phyloP scores from a whole-genome alignment of 805 yeast genomes.

The Spencermartinsiella europaea region DNA sequence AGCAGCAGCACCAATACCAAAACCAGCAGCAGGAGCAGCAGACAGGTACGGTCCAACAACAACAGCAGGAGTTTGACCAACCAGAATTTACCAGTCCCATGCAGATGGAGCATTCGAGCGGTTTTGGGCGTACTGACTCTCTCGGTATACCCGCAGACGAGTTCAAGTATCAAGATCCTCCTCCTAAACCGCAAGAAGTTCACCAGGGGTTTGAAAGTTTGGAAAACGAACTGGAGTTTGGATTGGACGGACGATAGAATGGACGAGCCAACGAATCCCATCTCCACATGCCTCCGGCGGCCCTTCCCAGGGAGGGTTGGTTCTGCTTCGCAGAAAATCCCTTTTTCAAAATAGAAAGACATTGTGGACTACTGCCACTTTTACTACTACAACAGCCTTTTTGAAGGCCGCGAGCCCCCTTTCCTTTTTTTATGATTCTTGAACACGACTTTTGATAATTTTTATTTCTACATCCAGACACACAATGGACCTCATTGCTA shows the following conservation, averaged over 20 bases:
- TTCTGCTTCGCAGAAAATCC: no score
- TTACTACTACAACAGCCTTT: no score
- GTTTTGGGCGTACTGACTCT: conserved; percentile 27
- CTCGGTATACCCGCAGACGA: conserved; percentile 48
- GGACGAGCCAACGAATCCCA: background rate
- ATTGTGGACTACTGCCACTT: background rate
- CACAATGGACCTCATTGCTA: no score
- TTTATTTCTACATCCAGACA: no score
- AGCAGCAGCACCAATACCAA: conserved; percentile 30
- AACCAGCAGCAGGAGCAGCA: conserved; percentile 28
- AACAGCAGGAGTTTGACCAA: conserved; percentile 14
- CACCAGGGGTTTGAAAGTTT: conserved; percentile 38
- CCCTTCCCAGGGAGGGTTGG: no score
- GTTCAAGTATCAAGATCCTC: conserved; percentile 41
- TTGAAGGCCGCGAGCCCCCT: no score
- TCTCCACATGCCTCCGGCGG: no score
- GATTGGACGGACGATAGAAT: conserved; percentile 45
- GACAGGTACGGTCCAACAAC: conserved; percentile 11
- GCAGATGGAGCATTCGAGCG: conserved; percentile 28
- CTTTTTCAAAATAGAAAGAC: background rate
- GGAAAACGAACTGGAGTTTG: conserved; percentile 64
- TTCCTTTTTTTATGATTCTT: no score
- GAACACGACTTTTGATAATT: no score
- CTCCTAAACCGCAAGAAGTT: conserved; percentile 58
- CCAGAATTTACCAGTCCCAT: conserved; percentile 22